phyloP scores from a whole-genome alignment of 768 basidiomycete species.

The Suillus subalutaceus region DNA sequence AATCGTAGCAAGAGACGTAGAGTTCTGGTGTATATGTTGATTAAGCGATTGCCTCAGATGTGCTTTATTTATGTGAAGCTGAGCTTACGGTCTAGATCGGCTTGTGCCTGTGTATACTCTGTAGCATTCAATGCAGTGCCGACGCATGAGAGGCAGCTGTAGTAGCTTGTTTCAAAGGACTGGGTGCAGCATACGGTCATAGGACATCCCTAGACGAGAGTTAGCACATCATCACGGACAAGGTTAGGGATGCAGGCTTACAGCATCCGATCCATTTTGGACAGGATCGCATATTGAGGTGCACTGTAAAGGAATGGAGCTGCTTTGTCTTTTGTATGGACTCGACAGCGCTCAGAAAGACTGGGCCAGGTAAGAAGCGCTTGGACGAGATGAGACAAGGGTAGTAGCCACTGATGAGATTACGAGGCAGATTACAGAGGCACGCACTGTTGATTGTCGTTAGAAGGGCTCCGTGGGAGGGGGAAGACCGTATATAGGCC shows the following conservation, averaged over 20 bases:
- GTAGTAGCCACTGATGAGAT: conserved; percentile 11
- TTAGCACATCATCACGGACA: conserved; percentile 13
- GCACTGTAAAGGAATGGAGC: conserved; percentile 24
- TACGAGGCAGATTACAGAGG: conserved; percentile 4
- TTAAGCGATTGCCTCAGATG: not conserved
- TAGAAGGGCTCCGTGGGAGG: not conserved
- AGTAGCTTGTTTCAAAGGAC: conserved; percentile 42
- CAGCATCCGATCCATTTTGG: conserved; percentile 25
- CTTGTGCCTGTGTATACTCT: conserved; percentile 35
- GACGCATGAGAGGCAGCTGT: conserved; percentile 45
- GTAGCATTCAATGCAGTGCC: conserved; percentile 26
- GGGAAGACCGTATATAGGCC: not conserved
- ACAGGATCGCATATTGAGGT: conserved; percentile 26
- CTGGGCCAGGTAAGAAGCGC: conserved; percentile 12
- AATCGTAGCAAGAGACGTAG: conserved; percentile 28
- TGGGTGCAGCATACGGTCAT: conserved; percentile 41
- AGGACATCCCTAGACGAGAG: conserved; percentile 27
- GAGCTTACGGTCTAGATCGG: conserved; percentile 38
- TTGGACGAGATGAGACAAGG: conserved; percentile 10
- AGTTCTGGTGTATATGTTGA: conserved; percentile 19
- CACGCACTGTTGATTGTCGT: conserved; percentile 19
- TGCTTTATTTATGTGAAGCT: not conserved
- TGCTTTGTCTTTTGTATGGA: conserved; percentile 19
- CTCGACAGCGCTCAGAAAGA: conserved; percentile 7
- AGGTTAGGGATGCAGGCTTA: conserved; percentile 15